Base-by-base conservation (phyloP, 495 filamentous ascomycete species). In the Aspergillus mulundensis region DNA sequence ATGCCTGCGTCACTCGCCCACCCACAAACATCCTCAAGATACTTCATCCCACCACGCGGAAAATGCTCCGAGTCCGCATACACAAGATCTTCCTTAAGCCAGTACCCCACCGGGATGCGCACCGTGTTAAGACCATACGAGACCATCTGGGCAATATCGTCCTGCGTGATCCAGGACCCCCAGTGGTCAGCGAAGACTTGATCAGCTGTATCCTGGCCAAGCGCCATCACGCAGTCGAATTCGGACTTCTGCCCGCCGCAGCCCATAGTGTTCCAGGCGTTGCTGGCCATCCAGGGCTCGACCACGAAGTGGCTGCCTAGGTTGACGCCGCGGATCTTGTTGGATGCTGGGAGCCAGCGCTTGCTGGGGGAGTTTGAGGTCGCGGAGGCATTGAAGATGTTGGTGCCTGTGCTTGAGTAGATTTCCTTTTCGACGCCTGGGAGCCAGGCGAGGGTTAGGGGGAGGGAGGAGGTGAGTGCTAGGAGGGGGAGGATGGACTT, bases 31-130 rank as follows among this genome's bases (percentile, higher is more conserved):
- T 71, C 67, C 58, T 82, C 71, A 16, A 87, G 69, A 62, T 82
- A 84, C 5, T 61, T 36, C 3, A 85, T 62, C 0, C 75, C 83
- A 6, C 84, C 83, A 57, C 76, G 73, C 0, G 82, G 79, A 53
- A 84, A 87, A 57, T 80, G 70, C 61, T 86, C 84, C 41, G 65
- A 77, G 39, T 73, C 63, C 2, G 50, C 44, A 40, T 82, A 68
- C 1, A 87, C 81, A 28, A 84, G 66, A 34, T 78, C 75, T 60
- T 87, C 84, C 18, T 70, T 62, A 40, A 87, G 74, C 84, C 84
- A 87, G 66, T 81, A 87, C 0, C 84, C 85, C 1, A 86, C 74
- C 0, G 84, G 84, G 14, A 88, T 78, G 3, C 85, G 76, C 28
- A 87, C 75, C 1, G 84, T 81, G 59, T 87, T 87, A 7, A 87